These are phyloP conservation scores for Haplographium delicatum DNA, from an alignment of 495 filamentous ascomycete genomes.

Conservation along the genomic window DNA sequence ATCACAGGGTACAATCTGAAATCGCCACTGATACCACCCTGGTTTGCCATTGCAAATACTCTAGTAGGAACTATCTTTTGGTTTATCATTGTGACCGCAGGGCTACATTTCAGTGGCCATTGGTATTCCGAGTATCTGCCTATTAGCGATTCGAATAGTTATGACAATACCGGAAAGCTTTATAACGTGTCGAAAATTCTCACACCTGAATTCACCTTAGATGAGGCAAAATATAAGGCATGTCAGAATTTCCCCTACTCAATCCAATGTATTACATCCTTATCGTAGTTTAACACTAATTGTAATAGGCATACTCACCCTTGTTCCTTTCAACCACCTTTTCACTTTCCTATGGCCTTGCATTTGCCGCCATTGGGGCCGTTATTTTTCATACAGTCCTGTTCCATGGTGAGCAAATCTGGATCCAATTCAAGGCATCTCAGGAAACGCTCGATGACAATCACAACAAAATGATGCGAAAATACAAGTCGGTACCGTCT, in stretches of 20 bases:
- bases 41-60: conserved; percentile 53
- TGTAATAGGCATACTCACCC: conserved; percentile 44
- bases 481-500: conserved; percentile 51
- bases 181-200: conserved; percentile 52
- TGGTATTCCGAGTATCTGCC: conserved; percentile 46
- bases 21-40: conserved; percentile 50
- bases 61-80: conserved; percentile 49
- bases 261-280: neutral
- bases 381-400: conserved; percentile 60
- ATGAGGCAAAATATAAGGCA: conserved; percentile 47
- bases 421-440: neutral
- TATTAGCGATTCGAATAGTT: conserved; percentile 52
- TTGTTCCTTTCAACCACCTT: conserved; percentile 60
- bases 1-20: conserved; percentile 49
- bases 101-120: conserved; percentile 58
- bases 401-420: conserved; percentile 21
- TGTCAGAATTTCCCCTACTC: neutral
- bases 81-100: conserved; percentile 41
- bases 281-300: neutral
- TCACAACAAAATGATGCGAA: conserved; percentile 52
- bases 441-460: conserved; percentile 27
- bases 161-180: conserved; percentile 51
- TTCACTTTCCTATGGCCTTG: conserved; percentile 58
- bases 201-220: conserved; percentile 42
- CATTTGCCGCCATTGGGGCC: conserved; percentile 61